Evolutionary conservation across 2,329 filamentous ascomycete genomes (phyloP).

Genomic region (Clathrospora elynae): DNA sequence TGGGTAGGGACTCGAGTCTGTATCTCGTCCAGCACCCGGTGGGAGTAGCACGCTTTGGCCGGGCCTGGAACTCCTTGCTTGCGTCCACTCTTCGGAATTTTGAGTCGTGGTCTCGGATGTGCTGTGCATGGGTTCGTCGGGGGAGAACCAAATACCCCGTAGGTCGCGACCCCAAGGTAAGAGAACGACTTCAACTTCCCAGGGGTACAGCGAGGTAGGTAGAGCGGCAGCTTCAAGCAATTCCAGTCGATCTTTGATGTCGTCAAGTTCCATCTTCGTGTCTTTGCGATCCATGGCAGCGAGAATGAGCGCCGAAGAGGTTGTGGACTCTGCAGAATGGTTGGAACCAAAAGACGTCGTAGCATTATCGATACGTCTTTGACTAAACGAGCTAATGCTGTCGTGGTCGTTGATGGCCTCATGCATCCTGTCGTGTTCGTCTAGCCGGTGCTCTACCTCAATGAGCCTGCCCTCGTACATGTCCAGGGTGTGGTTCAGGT

Average conservation of each 20-base stretch:
- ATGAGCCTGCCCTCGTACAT: constrained; percentile 68
- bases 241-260: constrained; percentile 55
- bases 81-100: constrained; percentile 56
- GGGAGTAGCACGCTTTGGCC: constrained; percentile 9
- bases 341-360: constrained; percentile 51
- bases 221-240: constrained; percentile 63
- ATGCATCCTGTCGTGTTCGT: constrained; percentile 49
- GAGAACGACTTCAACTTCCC: constrained; percentile 77
- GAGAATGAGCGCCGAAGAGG: constrained; percentile 46
- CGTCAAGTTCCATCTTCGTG: constrained; percentile 52
- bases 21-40: constrained; percentile 20
- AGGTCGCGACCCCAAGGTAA: constrained; percentile 68
- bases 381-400: constrained; percentile 32
- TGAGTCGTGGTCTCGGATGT: constrained; percentile 45
- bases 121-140: constrained; percentile 49
- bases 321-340: constrained; percentile 44
- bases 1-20: constrained; percentile 32
- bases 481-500: constrained; percentile 71
- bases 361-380: constrained; percentile 38
- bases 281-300: constrained; percentile 48
- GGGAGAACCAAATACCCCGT: constrained; percentile 59
- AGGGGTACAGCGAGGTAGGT: constrained; percentile 68
- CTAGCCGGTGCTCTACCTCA: constrained; percentile 66
- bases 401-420: constrained; percentile 38
- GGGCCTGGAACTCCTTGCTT: constrained; percentile 33